Evolutionary conservation across 495 filamentous ascomycete species (phyloP), one percentile per base, ranked within the genome.

Genomic region (Melanomma pulvis-pyrius): DNA sequence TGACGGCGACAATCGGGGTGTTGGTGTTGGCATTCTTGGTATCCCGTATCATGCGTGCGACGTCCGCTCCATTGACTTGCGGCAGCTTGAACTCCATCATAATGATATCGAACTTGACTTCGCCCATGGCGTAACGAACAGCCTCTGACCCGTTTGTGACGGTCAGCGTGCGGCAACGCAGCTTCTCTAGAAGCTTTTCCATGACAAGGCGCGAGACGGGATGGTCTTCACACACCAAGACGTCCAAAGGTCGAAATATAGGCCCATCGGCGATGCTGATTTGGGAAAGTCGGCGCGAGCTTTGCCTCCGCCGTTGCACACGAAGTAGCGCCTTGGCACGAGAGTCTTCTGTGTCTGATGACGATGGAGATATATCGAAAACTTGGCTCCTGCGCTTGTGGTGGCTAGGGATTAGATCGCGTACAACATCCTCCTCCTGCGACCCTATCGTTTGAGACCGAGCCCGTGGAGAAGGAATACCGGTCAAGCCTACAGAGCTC

Each of bases 21-120:
- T 91, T 86, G n/a, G 89, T 86, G 73, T 98, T 98, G 22, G 90
- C 84, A 75, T 96, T 96, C 76, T 93, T 92, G 5, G 92, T 96
- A 67, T 96, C 92, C 28, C 94, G 87, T 60, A 98, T 90, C 94
- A 98, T 98, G 25, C 94, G 89, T 28, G 94, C 93, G 55, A 98
- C 90, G 75, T 98, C 94, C 4, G 90, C 89, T 15, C 94, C 94
- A 72, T 92, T 97, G 56, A 97, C 90, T 66, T 93, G 91, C 1
- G 96, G 96, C 56, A 98, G 82, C 75, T 92, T 94, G 80, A 89
- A 96, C 75, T 98, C 94, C 75, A 96, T 96, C 82, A 98, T 90
- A 73, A 98, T 97, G 70, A 98, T 93, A 77, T 98, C 94, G 58
- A 86, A 98, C 63, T 90, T 82, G 47, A 98, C 92, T 75, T 97